phyloP scores from a whole-genome alignment of 192 early-diverging fungal species.

The Entomortierella beljakovae region DNA sequence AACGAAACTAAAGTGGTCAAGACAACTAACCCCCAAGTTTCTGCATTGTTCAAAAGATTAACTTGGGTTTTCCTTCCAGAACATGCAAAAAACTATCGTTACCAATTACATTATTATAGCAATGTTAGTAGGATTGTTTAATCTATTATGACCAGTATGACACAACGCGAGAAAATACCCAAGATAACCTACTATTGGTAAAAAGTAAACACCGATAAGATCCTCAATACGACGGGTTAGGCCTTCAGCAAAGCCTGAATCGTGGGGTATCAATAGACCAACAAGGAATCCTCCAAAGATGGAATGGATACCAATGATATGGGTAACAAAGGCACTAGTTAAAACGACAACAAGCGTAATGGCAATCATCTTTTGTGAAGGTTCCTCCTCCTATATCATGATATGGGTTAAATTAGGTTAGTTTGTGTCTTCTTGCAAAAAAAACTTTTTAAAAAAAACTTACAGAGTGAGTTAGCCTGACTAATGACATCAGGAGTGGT shows the following conservation, averaged over 20 bases:
- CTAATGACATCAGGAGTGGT: constrained; percentile 66
- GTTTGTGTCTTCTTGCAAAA: background rate
- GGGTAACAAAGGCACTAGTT: constrained; percentile 79
- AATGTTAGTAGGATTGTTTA: no score
- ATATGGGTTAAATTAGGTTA: no score
- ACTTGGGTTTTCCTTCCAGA: constrained; percentile 91
- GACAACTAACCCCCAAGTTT: constrained; percentile 80
- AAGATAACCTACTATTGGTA: constrained; percentile 75
- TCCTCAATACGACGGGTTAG: constrained; percentile 93
- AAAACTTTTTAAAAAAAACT: background rate
- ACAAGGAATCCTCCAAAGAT: constrained; percentile 94
- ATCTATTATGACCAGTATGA: no score
- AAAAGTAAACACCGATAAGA: constrained; percentile 81
- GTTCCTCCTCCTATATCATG: constrained; percentile 58
- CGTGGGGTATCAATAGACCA: constrained; percentile 87
- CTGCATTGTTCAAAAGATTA: constrained; percentile 71
- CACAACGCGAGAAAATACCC: background rate
- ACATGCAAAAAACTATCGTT: constrained; percentile 82
- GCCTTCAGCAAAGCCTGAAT: constrained; percentile 83
- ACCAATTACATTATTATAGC: background rate
- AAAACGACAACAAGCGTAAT: constrained; percentile 77
- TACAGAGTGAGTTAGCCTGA: constrained; percentile 49
- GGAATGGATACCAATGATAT: constrained; percentile 86
- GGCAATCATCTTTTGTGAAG: constrained; percentile 70
- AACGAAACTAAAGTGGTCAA: constrained; percentile 78